Evolutionary conservation across 768 basidiomycete genomes (phyloP).

Genomic region (Tricholoma sp.): DNA sequence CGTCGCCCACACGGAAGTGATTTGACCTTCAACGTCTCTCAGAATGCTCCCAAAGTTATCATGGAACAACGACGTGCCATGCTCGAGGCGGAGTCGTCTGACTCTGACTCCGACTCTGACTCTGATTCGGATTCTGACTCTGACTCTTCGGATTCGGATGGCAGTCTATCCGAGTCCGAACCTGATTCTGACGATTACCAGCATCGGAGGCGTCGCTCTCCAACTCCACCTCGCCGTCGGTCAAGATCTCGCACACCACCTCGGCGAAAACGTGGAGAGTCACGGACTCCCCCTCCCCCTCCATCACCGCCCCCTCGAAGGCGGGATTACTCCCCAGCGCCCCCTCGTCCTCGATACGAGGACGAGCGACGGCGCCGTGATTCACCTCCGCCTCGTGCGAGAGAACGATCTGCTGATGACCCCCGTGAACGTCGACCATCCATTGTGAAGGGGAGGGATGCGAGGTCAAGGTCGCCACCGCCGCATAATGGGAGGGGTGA

Average conservation of each 20-base stretch:
- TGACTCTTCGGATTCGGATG: conserved; percentile 24
- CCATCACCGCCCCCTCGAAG: conserved; percentile 10
- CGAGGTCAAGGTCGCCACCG: conserved; percentile 16
- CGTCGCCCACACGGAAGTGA: not conserved
- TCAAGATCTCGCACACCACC: conserved; percentile 10
- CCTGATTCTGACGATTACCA: conserved; percentile 18
- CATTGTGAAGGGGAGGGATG: not conserved
- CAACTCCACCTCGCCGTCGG: conserved; percentile 21
- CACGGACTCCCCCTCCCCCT: conserved; percentile 14
- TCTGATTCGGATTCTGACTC: conserved; percentile 38
- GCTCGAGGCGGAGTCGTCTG: conserved; percentile 60
- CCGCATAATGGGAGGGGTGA: conserved; percentile 16
- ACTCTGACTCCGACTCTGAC: conserved; percentile 25
- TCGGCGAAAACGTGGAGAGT: conserved; percentile 10
- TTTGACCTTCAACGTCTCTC: conserved; percentile 7
- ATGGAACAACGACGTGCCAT: conserved; percentile 92
- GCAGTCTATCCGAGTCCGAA: conserved; percentile 19
- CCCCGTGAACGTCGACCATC: conserved; percentile 4
- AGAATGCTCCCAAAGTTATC: conserved; percentile 91
- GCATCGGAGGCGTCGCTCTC: conserved; percentile 20
- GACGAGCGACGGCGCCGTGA: conserved; percentile 5
- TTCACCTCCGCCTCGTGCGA: conserved; percentile 10
- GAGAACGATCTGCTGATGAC: conserved; percentile 6
- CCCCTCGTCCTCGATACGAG: conserved; percentile 17
- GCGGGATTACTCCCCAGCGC: conserved; percentile 20